These are phyloP conservation scores for Trifolium subterraneum DNA, from an alignment of 306 rosid species.

Conservation along the genomic window DNA sequence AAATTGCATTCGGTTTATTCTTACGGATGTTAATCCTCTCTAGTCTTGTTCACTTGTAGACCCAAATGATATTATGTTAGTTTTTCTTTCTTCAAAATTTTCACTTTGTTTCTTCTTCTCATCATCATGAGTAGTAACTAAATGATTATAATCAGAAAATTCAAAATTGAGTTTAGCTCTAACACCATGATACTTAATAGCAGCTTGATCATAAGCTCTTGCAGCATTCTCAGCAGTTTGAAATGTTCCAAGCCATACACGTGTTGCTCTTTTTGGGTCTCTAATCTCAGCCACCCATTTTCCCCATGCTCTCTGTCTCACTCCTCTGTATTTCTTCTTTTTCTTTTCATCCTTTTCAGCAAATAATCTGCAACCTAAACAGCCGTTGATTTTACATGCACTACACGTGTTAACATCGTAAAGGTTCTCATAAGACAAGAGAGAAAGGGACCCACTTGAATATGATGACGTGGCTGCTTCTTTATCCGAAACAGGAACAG, in stretches of 20 bases:
- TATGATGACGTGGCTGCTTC: constrained; percentile 26
- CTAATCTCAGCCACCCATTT: constrained; percentile 74
- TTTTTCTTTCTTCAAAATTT: background rate
- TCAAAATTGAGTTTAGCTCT: constrained; percentile 59
- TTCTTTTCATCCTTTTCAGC: background rate
- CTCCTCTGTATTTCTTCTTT: constrained; percentile 55
- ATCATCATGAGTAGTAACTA: background rate
- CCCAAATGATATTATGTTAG: background rate
- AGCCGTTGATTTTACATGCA: constrained; percentile 46
- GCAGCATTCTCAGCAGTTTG: constrained; percentile 61
- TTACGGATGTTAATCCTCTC: background rate
- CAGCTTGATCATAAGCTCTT: constrained; percentile 64
- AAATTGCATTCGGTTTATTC: background rate
- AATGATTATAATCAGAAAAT: constrained; percentile 5
- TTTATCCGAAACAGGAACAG: no score
- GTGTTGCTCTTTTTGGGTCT: constrained; percentile 46
- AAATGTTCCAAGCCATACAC: constrained; percentile 71
- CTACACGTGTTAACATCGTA: constrained; percentile 40
- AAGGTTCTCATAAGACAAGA: background rate
- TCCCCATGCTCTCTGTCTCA: constrained; percentile 70
- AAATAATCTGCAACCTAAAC: constrained; percentile 58
- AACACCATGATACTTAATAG: constrained; percentile 54
- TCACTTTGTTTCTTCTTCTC: background rate
- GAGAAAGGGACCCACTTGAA: constrained; percentile 10
- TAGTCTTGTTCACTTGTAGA: background rate